Conservation (phyloP, 2,329 filamentous ascomycete genomes). For the Ophiocordyceps camponoti-leonardi region DNA sequence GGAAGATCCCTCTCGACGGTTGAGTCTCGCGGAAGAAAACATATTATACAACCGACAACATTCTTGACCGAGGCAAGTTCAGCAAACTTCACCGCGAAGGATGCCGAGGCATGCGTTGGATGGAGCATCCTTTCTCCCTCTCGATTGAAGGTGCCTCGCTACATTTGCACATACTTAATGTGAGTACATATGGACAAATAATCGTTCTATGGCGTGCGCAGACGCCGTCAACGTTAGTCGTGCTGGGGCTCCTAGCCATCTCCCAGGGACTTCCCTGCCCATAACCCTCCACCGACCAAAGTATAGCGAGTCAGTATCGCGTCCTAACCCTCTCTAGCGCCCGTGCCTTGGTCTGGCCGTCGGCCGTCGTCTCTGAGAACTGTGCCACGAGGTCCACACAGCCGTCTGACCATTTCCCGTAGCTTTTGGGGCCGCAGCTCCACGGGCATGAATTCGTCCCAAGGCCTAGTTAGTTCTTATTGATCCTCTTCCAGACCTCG, state of each 20-base stretch:
- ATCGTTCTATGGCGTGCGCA: too few relatives aligned
- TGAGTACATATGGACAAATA: too few relatives aligned
- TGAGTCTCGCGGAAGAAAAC: too few relatives aligned
- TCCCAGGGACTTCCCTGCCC: not conserved
- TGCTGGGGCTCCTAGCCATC: not conserved
- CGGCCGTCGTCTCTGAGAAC: not conserved
- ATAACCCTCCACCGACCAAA: not conserved
- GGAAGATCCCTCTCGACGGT: too few relatives aligned
- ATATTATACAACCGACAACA: too few relatives aligned
- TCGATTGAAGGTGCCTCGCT: too few relatives aligned
- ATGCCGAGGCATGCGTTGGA: too few relatives aligned
- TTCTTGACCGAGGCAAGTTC: too few relatives aligned
- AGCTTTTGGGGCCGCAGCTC: not conserved
- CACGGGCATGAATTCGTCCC: not conserved
- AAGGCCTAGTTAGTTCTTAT: slow-evolving; percentile 31
- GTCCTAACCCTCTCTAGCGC: not conserved
- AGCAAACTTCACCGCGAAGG: too few relatives aligned
- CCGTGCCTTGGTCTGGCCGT: not conserved
- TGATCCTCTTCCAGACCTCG: slow-evolving; percentile 47
- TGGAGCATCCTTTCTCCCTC: too few relatives aligned
- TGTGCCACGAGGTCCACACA: not conserved
- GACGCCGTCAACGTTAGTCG: not conserved
- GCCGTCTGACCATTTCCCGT: not conserved
- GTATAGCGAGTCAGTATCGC: not conserved
- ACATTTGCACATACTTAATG: too few relatives aligned